Evolutionary conservation across 495 filamentous ascomycete species (phyloP), one percentile per base, ranked within the genome.

Genomic region (Gamarada debralockiae): DNA sequence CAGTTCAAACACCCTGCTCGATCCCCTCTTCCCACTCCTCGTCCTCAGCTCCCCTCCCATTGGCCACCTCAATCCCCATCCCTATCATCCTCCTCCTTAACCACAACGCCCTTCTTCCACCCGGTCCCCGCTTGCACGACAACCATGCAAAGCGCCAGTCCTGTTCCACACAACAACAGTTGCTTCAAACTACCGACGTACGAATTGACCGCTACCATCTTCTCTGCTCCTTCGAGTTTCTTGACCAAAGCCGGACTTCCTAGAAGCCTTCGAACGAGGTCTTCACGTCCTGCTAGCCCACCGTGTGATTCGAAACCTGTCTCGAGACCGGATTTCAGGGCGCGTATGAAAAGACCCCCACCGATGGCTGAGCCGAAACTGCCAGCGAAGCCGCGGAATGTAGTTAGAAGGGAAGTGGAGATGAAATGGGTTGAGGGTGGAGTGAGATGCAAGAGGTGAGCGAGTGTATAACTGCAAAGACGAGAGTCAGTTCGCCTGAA

Each of bases 291-390:
- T 20, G 63, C 61, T 23, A 82, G 46, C 0, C 69, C 75, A 20
- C 74, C 74, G 48, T 61, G 42, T 3, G 79, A 70, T 3, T 60
- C 60, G 56, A 90, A 89, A 0, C 85, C 83, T 0, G 64, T 61
- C 29, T 76, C 73, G 0, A 92, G 67, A 1, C 71, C 64, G 1
- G 45, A 60, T n/a, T 77, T 73, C 37, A 91, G 62, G 6, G 78
- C 69, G 2, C 88, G 76, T 9, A 73, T 69, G 62, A 91, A 92
- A 25, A 89, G 72, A 0, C 88, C 87, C 1, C 88, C 87, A 6
- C 87, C 88, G 17, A 89, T 84, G 0, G 86, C 82, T 13, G 83
- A 84, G 1, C 88, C 87, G 55, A 90, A 91, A 50, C 76, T 82
- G 2, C 84, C 87, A 1, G 86, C 85, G 52, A 90, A 86, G 8